Base-by-base conservation (phyloP, 306 rosid species). In the Vigna trinervia region DNA sequence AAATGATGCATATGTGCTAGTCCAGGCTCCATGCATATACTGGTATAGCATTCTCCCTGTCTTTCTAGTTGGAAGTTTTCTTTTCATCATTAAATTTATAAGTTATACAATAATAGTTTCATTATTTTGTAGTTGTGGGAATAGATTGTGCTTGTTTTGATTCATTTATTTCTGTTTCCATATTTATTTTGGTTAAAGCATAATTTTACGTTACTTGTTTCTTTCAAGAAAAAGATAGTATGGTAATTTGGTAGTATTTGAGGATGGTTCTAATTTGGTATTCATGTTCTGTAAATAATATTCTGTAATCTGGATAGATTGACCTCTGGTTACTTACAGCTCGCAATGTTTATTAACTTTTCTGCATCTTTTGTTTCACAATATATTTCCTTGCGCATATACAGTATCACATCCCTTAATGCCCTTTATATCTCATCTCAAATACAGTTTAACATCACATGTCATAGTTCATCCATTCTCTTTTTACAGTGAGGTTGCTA, bases 401-500 rank as follows among this genome's bases (percentile, higher is more conserved):
- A 9, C 46, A 39, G 3, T 39, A 8, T 39, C 9, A 39, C 45
- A 39, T 39, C 3, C 11, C 1, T 11, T 41, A 41, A 41, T 9
- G 12, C 12, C 46, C 46, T 41, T 41, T 41, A 2, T 51, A 58
- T 61, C 28, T 73, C 66, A 60, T 81, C 17, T 75, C 52, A 30
- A 57, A 36, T 77, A 58, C 12, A 45, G 62, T 73, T 19, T 73
- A 53, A 19, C 65, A 48, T 68, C 23, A 15, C 67, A 8, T 62
- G 54, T 45, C 38, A 30, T 58, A 47, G 11, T 75, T 82, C 66
- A 56, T 76, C 34, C 47, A 36, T 26, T 64, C 34, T 63, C 34
- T 28, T 75, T 69, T 65, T 56, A 19, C 83, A 94, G 97, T 38
- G 91, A 88, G 84, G 89, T 94, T 66, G 97, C 97, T 23, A 93